Conservation (phyloP, 1,284 basidiomycete genomes). For the Ceratobasidium sp. region DNA sequence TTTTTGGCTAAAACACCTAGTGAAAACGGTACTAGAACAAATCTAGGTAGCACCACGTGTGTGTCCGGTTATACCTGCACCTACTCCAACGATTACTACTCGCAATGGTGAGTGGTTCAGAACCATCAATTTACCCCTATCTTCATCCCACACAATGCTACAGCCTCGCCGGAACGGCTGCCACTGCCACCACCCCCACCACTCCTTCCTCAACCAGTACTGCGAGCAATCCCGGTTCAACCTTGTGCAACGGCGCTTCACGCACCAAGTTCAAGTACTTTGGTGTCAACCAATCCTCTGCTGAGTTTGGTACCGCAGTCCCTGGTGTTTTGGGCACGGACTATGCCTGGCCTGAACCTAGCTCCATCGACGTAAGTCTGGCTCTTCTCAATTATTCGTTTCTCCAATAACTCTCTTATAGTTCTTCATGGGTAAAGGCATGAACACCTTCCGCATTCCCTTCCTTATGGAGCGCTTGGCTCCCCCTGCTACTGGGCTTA, state of each 20-base stretch:
- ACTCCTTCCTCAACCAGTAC: constrained; percentile 43
- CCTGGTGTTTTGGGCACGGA: constrained; percentile 49
- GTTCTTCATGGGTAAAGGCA: constrained; percentile 69
- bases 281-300: constrained; percentile 73
- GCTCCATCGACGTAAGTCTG: constrained; percentile 61
- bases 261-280: constrained; percentile 72
- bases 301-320: constrained; percentile 63
- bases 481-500: constrained; percentile 60
- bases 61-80: constrained; percentile 48
- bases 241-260: constrained; percentile 50
- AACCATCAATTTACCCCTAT: neutral
- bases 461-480: constrained; percentile 69
- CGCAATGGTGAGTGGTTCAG: constrained; percentile 38
- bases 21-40: neutral
- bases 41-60: constrained; percentile 45
- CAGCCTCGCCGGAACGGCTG: too few species aligned
- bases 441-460: constrained; percentile 76
- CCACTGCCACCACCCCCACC: too few species aligned
- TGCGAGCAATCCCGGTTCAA: constrained; percentile 37
- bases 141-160: too few species aligned
- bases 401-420: constrained; percentile 51
- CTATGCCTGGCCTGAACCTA: constrained; percentile 66
- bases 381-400: constrained; percentile 26
- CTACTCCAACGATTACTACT: constrained; percentile 32
- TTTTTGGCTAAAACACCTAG: neutral